These are phyloP conservation scores for Lachnellula cervina DNA, from an alignment of 2,329 filamentous ascomycete species.

Conservation along the genomic window DNA sequence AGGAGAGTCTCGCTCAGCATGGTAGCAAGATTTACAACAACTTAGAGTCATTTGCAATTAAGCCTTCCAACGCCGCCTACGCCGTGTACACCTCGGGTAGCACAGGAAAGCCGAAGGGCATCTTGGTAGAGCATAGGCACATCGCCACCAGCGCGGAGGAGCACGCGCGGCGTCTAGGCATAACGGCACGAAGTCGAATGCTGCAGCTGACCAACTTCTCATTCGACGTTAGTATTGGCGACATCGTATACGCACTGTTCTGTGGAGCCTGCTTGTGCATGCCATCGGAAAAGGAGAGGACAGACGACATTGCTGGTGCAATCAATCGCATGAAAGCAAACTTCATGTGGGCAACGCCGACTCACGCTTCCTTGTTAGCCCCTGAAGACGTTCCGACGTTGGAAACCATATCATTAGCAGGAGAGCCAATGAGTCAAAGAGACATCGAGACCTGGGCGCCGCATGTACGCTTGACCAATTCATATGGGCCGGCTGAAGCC, in stretches of 20 bases:
- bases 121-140: slow-evolving; percentile 19
- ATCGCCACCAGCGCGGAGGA: background rate
- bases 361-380: slow-evolving; percentile 20
- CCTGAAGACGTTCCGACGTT: slow-evolving; percentile 1
- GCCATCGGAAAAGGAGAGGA: slow-evolving; percentile 34
- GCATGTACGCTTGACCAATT: background rate
- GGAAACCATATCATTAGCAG: background rate
- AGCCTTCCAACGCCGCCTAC: slow-evolving; percentile 17
- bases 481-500: slow-evolving; percentile 1
- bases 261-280: slow-evolving; percentile 36
- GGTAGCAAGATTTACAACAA: too few relatives aligned
- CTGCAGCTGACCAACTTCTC: slow-evolving; percentile 8
- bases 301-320: slow-evolving; percentile 33
- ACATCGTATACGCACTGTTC: slow-evolving; percentile 29
- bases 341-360: slow-evolving; percentile 22
- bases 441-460: background rate
- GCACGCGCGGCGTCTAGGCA: background rate
- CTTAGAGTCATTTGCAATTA: background rate
- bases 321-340: slow-evolving; percentile 22
- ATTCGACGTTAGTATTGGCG: slow-evolving; percentile 36
- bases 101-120: slow-evolving; percentile 38
- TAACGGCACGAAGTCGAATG: background rate
- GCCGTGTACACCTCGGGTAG: slow-evolving; percentile 27
- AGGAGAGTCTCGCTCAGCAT: background rate
- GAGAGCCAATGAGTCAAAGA: background rate